Base-by-base conservation (phyloP, 2,329 filamentous ascomycete species). In the Claviceps humidiphila region DNA sequence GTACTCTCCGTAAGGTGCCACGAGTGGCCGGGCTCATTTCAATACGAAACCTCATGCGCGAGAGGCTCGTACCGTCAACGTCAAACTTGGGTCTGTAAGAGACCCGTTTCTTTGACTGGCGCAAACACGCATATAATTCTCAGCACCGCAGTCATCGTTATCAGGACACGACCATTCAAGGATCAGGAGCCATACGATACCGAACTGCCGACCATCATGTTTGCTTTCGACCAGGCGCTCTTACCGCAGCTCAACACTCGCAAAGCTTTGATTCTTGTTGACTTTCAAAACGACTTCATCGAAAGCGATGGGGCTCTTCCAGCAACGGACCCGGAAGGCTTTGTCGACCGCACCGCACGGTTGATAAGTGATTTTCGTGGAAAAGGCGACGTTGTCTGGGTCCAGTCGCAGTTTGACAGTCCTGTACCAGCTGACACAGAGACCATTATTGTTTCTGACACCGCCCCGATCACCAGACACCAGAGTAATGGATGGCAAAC, bases 261-360 rank as follows among this genome's bases (percentile, higher is more conserved):
- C 50, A 80, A 78, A 68, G 91, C 88, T 1, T 74, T 98, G 44
- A 73, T 97, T 20, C 71, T 94, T 17, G 76, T 96, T 57, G 91
- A 95, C 61, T 79, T 95, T 39, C 93, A 97, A 63, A 89, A 94
- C 60, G 91, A 96, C 65, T 95, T 97, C 61, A 71, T 94, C 53
- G 75, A 80, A 6, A 69, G 78, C 1, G 75, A 80, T 49, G 85
- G 87, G 51, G 78, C 81, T 26, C 68, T 96, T 20, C 77, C 81
- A 13, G 79, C 90, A 49, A 71, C 72, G 39, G 75, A 80, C 44
- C 80, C 82, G 3, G 68, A 76, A 4, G 78, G 80, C 9, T 87
- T 90, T 56, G 66, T 93, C 45, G 74, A 84, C 41, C 80, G 79
- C 30, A 78, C 89, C 43, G 71, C 81, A 20, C 68, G 76, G 6